Percentiles rank a stretch among this genome's conserved stretches.
Conservation (phyloP, 345 rosid genomes). For the Fremontodendron californicum region DNA sequence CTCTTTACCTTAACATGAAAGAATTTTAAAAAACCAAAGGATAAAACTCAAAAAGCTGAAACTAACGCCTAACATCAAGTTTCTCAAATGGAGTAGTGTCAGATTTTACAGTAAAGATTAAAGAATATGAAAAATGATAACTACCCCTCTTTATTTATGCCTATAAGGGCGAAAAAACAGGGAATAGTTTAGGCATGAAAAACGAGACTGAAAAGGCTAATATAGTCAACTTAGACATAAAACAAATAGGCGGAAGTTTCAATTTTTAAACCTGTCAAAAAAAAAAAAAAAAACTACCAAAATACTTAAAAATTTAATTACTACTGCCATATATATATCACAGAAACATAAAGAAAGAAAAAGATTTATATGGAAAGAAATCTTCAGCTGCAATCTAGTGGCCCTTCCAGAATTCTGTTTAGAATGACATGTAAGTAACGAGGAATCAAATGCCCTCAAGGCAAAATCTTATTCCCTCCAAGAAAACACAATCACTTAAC, state of each 20-base stretch:
- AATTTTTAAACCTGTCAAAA: slow-evolving; percentile 1
- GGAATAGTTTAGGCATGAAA: neutral
- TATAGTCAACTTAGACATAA: neutral
- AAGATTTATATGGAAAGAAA: neutral
- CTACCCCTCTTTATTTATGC: neutral
- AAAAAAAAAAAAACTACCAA: neutral
- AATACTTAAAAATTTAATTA: neutral
- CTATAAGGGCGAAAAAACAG: neutral
- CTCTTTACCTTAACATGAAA: slow-evolving; percentile 8
- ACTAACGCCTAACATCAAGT: neutral
- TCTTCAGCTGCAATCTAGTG: neutral
- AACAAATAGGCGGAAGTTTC: neutral
- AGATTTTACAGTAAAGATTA: neutral
- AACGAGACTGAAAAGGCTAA: neutral
- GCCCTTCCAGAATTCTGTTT: neutral
- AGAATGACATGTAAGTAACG: neutral
- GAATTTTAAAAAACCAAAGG: neutral
- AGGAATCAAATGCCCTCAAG: neutral
- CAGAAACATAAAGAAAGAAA: neutral
- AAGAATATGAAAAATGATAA: neutral
- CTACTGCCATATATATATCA: neutral
- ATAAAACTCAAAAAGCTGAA: neutral
- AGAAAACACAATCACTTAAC: neutral
- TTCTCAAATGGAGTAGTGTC: too few species aligned
- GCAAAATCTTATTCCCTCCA: neutral